Percentiles rank a stretch among this genome's conserved stretches.
Evolutionary conservation across 371 early-diverging fungal genomes (phyloP).

Genomic region (Haplosporangium sp.): DNA sequence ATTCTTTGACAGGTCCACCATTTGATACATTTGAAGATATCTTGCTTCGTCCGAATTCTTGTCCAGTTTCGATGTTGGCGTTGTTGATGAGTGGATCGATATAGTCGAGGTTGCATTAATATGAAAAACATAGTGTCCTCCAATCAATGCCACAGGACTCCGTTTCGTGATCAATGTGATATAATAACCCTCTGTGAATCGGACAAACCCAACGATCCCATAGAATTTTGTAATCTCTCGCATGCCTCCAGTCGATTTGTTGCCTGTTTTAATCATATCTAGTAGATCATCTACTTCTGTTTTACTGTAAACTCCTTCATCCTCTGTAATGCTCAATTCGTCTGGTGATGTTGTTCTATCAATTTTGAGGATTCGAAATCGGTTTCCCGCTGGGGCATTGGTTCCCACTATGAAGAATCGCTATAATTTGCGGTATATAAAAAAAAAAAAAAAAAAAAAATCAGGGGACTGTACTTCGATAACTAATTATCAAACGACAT

Average conservation of each 20-base stretch:
- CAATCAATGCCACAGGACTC: slow-evolving; percentile 90
- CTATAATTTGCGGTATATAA: slow-evolving; percentile 42
- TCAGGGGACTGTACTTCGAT: background rate
- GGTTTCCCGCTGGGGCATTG: slow-evolving; percentile 73
- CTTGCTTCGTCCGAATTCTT: slow-evolving; percentile 84
- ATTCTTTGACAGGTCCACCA: slow-evolving; percentile 87
- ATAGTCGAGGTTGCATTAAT: slow-evolving; percentile 91
- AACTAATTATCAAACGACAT: too few relatives aligned
- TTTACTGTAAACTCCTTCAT: slow-evolving; percentile 79
- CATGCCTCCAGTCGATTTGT: slow-evolving; percentile 81
- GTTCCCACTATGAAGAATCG: slow-evolving; percentile 88
- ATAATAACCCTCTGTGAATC: slow-evolving; percentile 94
- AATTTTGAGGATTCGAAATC: slow-evolving; percentile 88
- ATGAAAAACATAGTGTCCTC: slow-evolving; percentile 96
- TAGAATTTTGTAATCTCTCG: slow-evolving; percentile 73
- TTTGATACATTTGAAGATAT: slow-evolving; percentile 79
- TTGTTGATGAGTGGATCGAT: slow-evolving; percentile 64
- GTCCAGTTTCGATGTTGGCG: slow-evolving; percentile 74
- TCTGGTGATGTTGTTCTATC: slow-evolving; percentile 73
- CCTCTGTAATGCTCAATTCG: slow-evolving; percentile 73
- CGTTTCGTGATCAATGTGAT: slow-evolving; percentile 89
- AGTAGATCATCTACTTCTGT: slow-evolving; percentile 80
- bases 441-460: background rate
- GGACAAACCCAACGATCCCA: slow-evolving; percentile 86
- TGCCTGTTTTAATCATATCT: slow-evolving; percentile 86